phyloP scores from a whole-genome alignment of 352 stramenopile genomes.

The Pythium sukuiense region DNA sequence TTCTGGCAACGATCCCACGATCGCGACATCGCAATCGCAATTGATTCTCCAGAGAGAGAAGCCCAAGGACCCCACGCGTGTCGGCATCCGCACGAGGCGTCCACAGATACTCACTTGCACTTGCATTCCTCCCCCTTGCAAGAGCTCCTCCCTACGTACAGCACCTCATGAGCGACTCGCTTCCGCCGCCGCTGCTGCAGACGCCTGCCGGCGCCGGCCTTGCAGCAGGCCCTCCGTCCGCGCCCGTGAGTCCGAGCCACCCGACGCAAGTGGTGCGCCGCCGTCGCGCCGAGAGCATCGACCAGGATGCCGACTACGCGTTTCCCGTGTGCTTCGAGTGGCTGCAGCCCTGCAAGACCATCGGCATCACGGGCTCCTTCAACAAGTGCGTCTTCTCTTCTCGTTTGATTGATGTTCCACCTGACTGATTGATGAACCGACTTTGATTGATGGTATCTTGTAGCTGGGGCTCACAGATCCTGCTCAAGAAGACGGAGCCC shows the following conservation, averaged over 20 bases:
- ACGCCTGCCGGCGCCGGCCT: neutral
- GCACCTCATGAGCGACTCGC: slow-evolving; percentile 16
- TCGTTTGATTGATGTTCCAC: neutral
- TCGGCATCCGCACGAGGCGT: too few relatives aligned
- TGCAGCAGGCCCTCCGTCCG: slow-evolving; percentile 10
- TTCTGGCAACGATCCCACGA: neutral
- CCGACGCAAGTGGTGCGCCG: slow-evolving; percentile 14
- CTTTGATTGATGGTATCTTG: neutral
- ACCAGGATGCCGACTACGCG: slow-evolving; percentile 43
- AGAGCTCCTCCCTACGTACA: too few relatives aligned
- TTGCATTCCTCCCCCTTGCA: neutral
- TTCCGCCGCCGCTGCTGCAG: slow-evolving; percentile 9
- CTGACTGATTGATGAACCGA: neutral
- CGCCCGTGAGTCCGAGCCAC: slow-evolving; percentile 21
- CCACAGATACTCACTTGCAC: neutral
- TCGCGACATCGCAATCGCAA: slow-evolving; percentile 2
- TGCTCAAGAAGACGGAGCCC: slow-evolving; percentile 35
- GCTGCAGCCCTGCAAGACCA: slow-evolving; percentile 46
- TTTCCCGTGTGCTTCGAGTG: slow-evolving; percentile 68
- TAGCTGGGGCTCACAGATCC: slow-evolving; percentile 80
- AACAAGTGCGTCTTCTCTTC: slow-evolving; percentile 58
- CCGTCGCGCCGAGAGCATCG: slow-evolving; percentile 30
- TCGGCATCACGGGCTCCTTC: slow-evolving; percentile 78
- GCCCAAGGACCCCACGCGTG: neutral
- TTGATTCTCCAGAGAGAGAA: neutral